These are phyloP conservation scores for Rhodomyrtus tomentosa DNA, from an alignment of 345 rosid genomes.

Conservation along the genomic window DNA sequence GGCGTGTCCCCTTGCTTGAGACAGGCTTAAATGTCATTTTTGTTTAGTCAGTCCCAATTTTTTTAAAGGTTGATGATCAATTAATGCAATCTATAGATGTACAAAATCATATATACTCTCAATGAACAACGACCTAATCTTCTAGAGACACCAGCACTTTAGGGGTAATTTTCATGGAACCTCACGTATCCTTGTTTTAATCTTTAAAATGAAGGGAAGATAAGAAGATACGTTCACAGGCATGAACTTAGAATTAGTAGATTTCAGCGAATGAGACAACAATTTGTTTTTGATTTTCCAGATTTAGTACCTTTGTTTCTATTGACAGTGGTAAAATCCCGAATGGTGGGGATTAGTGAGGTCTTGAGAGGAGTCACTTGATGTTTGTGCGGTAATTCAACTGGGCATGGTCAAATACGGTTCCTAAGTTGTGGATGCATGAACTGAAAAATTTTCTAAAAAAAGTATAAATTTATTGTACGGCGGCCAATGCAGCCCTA, in stretches of 20 bases:
- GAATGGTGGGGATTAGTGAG: neutral
- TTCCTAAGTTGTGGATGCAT: neutral
- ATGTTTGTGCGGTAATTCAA: neutral
- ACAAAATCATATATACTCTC: neutral
- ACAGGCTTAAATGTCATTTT: conserved; percentile 17
- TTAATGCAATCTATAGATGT: neutral
- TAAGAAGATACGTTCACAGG: neutral
- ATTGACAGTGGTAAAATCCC: neutral
- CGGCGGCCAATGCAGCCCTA: too few species aligned
- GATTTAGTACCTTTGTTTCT: neutral
- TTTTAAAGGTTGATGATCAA: neutral
- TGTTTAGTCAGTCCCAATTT: neutral
- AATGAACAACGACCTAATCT: neutral
- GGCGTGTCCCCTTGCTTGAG: conserved; percentile 40
- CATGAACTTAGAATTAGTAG: neutral
- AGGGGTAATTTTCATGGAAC: neutral
- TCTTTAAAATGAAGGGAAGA: neutral
- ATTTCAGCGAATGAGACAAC: neutral
- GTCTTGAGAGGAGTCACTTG: neutral
- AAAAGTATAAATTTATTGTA: too few species aligned
- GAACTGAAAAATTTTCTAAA: neutral
- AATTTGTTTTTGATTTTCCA: neutral
- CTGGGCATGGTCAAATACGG: neutral
- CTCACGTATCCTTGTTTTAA: neutral
- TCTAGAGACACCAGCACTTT: neutral